Conservation (phyloP, 2,329 filamentous ascomycete genomes). For the Parastagonospora avenae region DNA sequence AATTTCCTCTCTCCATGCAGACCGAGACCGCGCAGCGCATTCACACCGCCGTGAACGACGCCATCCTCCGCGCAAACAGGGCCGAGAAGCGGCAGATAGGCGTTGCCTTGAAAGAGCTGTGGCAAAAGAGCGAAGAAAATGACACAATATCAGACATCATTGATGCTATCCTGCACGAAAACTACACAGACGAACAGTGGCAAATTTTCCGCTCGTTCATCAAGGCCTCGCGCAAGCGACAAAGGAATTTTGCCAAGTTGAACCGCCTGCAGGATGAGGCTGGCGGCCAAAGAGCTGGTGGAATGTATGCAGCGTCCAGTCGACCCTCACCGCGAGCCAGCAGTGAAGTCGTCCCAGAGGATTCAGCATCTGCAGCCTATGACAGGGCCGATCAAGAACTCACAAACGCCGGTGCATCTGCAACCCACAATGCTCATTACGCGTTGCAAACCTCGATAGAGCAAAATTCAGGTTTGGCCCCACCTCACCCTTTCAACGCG, state of each 20-base stretch:
- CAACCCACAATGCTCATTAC: conserved; percentile 26
- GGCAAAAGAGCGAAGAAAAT: conserved; percentile 48
- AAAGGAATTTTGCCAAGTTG: conserved; percentile 38
- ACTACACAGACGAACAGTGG: conserved; percentile 47
- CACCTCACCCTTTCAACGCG: conserved; percentile 34
- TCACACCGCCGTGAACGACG: conserved; percentile 49
- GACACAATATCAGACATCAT: conserved; percentile 47
- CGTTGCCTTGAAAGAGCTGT: conserved; percentile 50
- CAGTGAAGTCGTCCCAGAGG: conserved; percentile 31
- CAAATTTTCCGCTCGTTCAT: conserved; percentile 49
- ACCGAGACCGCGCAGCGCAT: conserved; percentile 30
- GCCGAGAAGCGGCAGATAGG: conserved; percentile 36
- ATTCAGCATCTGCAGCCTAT: conserved; percentile 26
- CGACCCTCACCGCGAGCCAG: conserved; percentile 30
- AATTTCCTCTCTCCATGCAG: conserved; percentile 13
- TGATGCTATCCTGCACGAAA: conserved; percentile 50
- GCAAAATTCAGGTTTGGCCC: conserved; percentile 8
- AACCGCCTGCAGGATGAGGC: conserved; percentile 19
- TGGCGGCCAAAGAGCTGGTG: conserved; percentile 21
- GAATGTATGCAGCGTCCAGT: conserved; percentile 39
- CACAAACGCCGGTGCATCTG: conserved; percentile 4
- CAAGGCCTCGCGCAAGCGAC: conserved; percentile 41
- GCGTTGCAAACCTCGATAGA: conserved; percentile 21
- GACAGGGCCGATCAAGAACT: conserved; percentile 22
- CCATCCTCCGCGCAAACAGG: conserved; percentile 48